Percentiles rank a stretch among this genome's conserved stretches.
These are phyloP conservation scores for Nannizzia gypsea DNA, from an alignment of 2,329 filamentous ascomycete genomes.

Conservation along the genomic window DNA sequence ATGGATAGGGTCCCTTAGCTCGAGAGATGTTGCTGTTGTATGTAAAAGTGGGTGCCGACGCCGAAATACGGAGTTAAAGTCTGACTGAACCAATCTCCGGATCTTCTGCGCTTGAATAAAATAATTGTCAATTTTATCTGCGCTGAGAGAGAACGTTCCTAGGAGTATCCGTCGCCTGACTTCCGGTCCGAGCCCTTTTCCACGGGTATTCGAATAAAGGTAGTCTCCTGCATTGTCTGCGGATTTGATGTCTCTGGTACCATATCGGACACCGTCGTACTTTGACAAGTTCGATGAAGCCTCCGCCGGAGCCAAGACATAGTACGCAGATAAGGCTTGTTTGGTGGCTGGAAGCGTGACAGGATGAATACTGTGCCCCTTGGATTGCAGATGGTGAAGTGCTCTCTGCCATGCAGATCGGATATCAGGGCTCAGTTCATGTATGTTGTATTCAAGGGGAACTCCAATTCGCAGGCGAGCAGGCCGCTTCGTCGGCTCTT, in stretches of 20 bases:
- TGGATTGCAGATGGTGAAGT: conserved; percentile 46
- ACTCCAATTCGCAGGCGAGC: conserved; percentile 43
- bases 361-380: conserved; percentile 61
- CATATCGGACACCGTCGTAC: conserved; percentile 94
- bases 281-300: conserved; percentile 92
- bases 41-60: conserved; percentile 52
- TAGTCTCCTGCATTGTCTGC: conserved; percentile 43
- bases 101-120: conserved; percentile 89
- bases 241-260: conserved; percentile 41
- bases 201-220: conserved; percentile 66
- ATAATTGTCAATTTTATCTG: conserved; percentile 87
- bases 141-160: conserved; percentile 80
- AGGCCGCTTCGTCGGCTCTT: conserved; percentile 12
- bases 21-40: background rate
- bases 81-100: conserved; percentile 66
- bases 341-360: conserved; percentile 74
- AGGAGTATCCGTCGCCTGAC: conserved; percentile 78
- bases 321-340: conserved; percentile 83
- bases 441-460: conserved; percentile 72
- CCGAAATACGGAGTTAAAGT: conserved; percentile 72
- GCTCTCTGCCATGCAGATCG: conserved; percentile 56
- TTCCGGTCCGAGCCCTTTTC: conserved; percentile 66
- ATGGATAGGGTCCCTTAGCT: background rate
- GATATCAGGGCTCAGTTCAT: conserved; percentile 60
- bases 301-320: conserved; percentile 87